Conservation (phyloP, 495 filamentous ascomycete species). For the Aspergillus sclerotiicarbonarius region DNA sequence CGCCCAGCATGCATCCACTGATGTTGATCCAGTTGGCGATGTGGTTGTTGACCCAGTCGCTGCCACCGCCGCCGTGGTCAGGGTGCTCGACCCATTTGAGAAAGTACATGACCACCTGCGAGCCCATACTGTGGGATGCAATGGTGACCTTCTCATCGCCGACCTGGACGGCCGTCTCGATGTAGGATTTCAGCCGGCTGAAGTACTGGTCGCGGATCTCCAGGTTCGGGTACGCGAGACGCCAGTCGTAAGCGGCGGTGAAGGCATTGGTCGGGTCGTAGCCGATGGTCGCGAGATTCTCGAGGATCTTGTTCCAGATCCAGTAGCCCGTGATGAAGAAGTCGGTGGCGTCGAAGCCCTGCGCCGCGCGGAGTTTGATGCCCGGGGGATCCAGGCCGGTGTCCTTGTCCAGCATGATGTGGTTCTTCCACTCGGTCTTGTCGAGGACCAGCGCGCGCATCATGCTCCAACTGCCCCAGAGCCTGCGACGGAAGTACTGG, state of each 20-base stretch:
- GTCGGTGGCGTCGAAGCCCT: constrained; percentile 98
- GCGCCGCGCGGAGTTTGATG: constrained; percentile 89
- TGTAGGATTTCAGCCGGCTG: constrained; percentile 80
- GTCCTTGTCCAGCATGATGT: constrained; percentile 91
- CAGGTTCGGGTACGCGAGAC: constrained; percentile 86
- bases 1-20: constrained; percentile 95
- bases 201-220: constrained; percentile 93
- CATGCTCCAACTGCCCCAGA: constrained; percentile 99
- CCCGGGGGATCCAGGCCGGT: constrained; percentile 91
- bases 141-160: constrained; percentile 77
- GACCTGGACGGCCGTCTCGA: constrained; percentile 73
- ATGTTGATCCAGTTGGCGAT: constrained; percentile 98
- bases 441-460: constrained; percentile 91
- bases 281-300: constrained; percentile 91
- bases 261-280: constrained; percentile 96
- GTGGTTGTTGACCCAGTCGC: constrained; percentile 84
- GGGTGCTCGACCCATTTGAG: constrained; percentile 93
- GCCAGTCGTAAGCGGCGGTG: constrained; percentile 96
- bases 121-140: constrained; percentile 96
- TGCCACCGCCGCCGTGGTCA: constrained; percentile 75
- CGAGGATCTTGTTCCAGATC: constrained; percentile 99
- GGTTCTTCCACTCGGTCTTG: constrained; percentile 89
- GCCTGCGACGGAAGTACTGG: constrained; percentile 85
- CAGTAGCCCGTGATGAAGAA: constrained; percentile 84
- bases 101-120: constrained; percentile 93